These are phyloP conservation scores for Solanum chmielewskii DNA, from an alignment of 257 asterid species.

Conservation along the genomic window DNA sequence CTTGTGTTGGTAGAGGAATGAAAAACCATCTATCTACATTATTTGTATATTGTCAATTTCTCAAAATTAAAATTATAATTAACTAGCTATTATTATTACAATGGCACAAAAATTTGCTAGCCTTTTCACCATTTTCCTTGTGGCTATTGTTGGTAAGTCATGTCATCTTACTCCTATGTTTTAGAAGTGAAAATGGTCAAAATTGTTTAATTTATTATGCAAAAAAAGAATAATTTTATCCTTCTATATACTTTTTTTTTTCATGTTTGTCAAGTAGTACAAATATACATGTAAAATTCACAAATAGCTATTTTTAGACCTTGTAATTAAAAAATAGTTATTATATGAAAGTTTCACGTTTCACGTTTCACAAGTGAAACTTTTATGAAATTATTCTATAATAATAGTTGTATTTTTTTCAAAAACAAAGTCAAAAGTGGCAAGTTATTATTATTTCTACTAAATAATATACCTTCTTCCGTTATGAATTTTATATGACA, in stretches of 20 bases:
- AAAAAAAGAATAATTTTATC: neutral
- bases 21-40: neutral
- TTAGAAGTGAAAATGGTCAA: neutral
- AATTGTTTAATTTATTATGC: neutral
- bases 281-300: neutral
- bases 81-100: neutral
- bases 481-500: neutral
- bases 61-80: too few species aligned
- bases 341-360: neutral
- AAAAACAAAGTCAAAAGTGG: too few species aligned
- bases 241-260: neutral
- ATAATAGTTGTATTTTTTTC: too few species aligned
- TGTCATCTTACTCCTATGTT: neutral
- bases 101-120: neutral
- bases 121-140: neutral
- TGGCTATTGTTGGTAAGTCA: neutral
- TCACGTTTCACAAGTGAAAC: neutral
- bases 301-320: neutral
- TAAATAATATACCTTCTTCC: too few species aligned
- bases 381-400: too few species aligned
- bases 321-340: neutral
- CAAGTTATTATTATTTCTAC: too few species aligned
- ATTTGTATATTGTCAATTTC: too few species aligned
- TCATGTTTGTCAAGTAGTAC: neutral
- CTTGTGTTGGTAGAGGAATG: neutral